Evolutionary conservation across 164 flowering plant species (phyloP).

Genomic region (Magnolia kwangsiensis): DNA sequence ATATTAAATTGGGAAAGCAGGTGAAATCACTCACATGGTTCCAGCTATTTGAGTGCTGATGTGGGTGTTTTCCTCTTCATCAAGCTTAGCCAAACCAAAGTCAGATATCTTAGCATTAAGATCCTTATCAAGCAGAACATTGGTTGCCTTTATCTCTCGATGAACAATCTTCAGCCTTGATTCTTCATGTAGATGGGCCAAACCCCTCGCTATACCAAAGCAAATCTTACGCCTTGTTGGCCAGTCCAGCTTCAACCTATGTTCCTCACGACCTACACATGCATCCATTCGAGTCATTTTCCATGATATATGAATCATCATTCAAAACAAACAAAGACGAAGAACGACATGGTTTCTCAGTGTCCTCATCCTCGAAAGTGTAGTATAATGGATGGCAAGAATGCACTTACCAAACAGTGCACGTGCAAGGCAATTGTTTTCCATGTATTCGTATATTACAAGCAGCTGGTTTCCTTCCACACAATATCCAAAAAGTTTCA

Average conservation of each 20-base stretch:
- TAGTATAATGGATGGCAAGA: not conserved
- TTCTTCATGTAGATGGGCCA: constrained; percentile 67
- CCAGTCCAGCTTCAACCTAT: constrained; percentile 46
- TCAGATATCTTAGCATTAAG: constrained; percentile 63
- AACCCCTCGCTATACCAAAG: constrained; percentile 55
- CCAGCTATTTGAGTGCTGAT: constrained; percentile 68
- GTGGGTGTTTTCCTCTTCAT: constrained; percentile 57
- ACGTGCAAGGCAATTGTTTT: constrained; percentile 51
- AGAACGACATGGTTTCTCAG: not conserved
- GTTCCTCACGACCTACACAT: constrained; percentile 33
- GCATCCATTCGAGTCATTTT: not conserved
- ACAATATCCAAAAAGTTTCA: constrained; percentile 52
- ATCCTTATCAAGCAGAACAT: constrained; percentile 54
- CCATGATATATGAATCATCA: not conserved
- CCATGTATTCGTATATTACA: constrained; percentile 54
- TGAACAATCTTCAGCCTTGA: constrained; percentile 64
- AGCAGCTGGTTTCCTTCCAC: constrained; percentile 47
- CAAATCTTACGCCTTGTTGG: constrained; percentile 54
- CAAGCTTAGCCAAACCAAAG: constrained; percentile 68
- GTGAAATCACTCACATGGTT: constrained; percentile 42
- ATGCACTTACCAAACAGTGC: constrained; percentile 40
- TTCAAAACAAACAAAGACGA: not conserved
- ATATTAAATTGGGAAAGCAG: not conserved
- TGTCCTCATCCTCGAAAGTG: not conserved
- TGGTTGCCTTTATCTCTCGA: constrained; percentile 64